Percentiles rank a stretch among this genome's conserved stretches.
Conservation (phyloP, 805 yeast genomes). For the Priceomyces melissophilus region DNA sequence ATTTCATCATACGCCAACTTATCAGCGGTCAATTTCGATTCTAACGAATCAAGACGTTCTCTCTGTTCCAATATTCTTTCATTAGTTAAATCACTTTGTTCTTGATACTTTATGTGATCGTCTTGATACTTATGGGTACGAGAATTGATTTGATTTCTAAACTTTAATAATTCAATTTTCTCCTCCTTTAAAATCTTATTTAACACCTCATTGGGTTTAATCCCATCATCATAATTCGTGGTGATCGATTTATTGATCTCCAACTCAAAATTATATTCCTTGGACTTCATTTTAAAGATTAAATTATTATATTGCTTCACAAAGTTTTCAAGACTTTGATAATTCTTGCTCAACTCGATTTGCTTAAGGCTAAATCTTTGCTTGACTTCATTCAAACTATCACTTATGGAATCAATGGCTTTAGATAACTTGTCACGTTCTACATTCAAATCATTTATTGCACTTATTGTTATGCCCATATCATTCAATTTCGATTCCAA, state of each 20-base stretch:
- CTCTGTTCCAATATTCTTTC: constrained; percentile 56
- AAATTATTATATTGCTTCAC: constrained; percentile 55
- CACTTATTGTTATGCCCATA: constrained; percentile 61
- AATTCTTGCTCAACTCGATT: constrained; percentile 44
- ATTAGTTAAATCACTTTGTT: constrained; percentile 51
- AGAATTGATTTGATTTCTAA: constrained; percentile 33
- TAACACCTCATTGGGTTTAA: constrained; percentile 37
- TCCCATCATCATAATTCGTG: constrained; percentile 9
- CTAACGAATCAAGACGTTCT: constrained; percentile 54
- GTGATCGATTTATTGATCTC: constrained; percentile 18
- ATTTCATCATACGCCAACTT: constrained; percentile 55
- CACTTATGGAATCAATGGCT: constrained; percentile 43
- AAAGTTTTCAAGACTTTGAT: constrained; percentile 49
- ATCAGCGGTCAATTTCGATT: constrained; percentile 50
- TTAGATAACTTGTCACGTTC: constrained; percentile 60
- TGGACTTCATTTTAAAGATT: constrained; percentile 43
- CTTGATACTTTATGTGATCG: constrained; percentile 54
- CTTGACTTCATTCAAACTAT: constrained; percentile 44
- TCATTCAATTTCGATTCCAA: constrained; percentile 39
- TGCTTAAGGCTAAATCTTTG: constrained; percentile 49
- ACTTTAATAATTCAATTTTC: constrained; percentile 32
- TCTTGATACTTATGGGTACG: constrained; percentile 53
- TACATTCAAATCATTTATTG: constrained; percentile 58
- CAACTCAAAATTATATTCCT: constrained; percentile 37
- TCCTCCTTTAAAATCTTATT: constrained; percentile 45